phyloP scores from a whole-genome alignment of 345 rosid genomes.

The Anastatica hierochuntica region DNA sequence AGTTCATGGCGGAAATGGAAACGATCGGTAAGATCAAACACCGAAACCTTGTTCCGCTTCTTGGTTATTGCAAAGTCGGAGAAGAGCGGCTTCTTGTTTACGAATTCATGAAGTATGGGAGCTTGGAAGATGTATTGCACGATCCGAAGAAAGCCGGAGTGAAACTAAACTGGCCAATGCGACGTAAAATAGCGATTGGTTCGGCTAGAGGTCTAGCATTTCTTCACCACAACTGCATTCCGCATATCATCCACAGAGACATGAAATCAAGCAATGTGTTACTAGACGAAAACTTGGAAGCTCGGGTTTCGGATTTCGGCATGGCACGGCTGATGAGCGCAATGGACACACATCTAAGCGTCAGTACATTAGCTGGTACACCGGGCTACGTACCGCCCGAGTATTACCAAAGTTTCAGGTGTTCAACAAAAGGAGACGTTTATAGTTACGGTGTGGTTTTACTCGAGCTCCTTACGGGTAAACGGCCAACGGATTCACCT shows the following conservation, averaged over 20 bases:
- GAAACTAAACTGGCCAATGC: conserved; percentile 64
- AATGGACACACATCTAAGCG: conserved; percentile 90
- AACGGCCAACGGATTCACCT: conserved; percentile 81
- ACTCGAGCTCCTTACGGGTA: conserved; percentile 83
- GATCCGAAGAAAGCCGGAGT: conserved; percentile 58
- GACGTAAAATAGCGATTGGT: conserved; percentile 82
- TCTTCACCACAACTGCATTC: conserved; percentile 83
- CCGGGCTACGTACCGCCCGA: too few species aligned
- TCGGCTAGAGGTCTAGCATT: conserved; percentile 87
- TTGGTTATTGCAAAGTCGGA: conserved; percentile 84
- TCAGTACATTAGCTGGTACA: too few species aligned
- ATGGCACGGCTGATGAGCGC: conserved; percentile 92
- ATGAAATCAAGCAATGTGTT: conserved; percentile 98
- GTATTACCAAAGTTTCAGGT: too few species aligned
- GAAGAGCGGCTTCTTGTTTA: conserved; percentile 92
- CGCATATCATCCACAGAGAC: too few species aligned
- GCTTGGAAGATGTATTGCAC: conserved; percentile 87
- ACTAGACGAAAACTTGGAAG: conserved; percentile 77
- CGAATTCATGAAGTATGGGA: conserved; percentile 90
- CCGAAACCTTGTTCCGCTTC: conserved; percentile 79
- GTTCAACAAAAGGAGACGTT: conserved; percentile 88
- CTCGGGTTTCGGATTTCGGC: conserved; percentile 93
- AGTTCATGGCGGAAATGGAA: conserved; percentile 96
- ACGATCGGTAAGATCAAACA: conserved; percentile 96
- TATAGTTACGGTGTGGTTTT: conserved; percentile 93